A percentile compares a stretch with the other conserved stretches of the same genome.
These are phyloP conservation scores for Globomyces pollinis-pini DNA, from an alignment of 192 early-diverging fungal genomes.

Conservation along the genomic window DNA sequence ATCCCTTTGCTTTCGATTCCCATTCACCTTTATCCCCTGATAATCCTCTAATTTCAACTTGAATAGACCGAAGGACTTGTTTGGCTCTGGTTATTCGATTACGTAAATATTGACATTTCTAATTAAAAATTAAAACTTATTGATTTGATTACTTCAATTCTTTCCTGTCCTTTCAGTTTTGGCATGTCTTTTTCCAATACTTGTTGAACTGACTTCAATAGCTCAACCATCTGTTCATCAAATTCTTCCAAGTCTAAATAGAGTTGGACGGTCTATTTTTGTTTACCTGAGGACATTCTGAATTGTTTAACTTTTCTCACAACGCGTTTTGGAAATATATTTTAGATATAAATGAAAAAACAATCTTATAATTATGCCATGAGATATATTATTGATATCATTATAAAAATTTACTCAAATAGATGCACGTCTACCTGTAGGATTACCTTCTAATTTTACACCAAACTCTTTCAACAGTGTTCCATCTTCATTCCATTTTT, in stretches of 20 bases:
- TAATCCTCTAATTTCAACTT: slow-evolving; percentile 42
- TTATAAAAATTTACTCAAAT: no score
- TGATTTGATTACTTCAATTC: slow-evolving; percentile 36
- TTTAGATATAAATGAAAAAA: no score
- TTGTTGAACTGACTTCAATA: slow-evolving; percentile 31
- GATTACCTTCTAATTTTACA: background rate
- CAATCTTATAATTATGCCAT: no score
- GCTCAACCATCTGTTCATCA: slow-evolving; percentile 50
- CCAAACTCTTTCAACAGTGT: slow-evolving; percentile 50
- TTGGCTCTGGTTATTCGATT: slow-evolving; percentile 40
- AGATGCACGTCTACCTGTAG: background rate
- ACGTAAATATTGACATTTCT: slow-evolving; percentile 53
- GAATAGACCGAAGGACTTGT: slow-evolving; percentile 42
- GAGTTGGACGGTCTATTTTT: background rate
- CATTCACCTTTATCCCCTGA: slow-evolving; percentile 19
- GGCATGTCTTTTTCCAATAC: slow-evolving; percentile 41
- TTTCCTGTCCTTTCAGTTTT: slow-evolving; percentile 37
- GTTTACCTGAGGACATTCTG: slow-evolving; percentile 2
- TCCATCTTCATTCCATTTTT: slow-evolving; percentile 74
- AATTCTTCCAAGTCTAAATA: slow-evolving; percentile 51
- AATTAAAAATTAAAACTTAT: background rate
- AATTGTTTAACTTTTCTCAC: no score
- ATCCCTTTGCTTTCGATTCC: slow-evolving; percentile 37
- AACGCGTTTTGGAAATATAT: no score
- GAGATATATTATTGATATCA: no score